Evolutionary conservation across 2,329 filamentous ascomycete species (phyloP), one percentile per base, ranked within the genome.

Genomic region (Stagonosporopsis vannaccii): DNA sequence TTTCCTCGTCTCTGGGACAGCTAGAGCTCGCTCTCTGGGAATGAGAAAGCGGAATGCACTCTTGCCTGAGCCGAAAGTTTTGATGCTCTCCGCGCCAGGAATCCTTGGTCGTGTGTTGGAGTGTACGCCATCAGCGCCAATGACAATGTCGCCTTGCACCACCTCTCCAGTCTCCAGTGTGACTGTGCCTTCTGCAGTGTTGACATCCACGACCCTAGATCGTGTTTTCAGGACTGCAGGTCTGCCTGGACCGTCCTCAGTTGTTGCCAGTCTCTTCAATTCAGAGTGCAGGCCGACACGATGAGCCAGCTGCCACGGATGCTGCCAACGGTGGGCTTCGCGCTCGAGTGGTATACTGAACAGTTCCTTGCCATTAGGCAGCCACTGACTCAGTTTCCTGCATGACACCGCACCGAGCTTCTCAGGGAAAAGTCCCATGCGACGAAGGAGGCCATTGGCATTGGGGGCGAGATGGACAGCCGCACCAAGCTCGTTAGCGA

Each of bases 391-490:
- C 19, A 76, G 15, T 58, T 71, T 52, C 51, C 36, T 40, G 43
- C 59, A 62, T 5, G 36, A 40, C 50, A 73, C 62, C 1, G 80
- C 77, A 2, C 79, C 79, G 37, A 75, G 75, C 0, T 69, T 67
- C 51, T 78, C 75, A 0, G 78, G 73, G 44, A 72, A 69, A 1
- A 83, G 60, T 0, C 81, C 80, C 44, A 82, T 69, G 28, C 78
- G 72, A 11, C 73, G 70, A 4, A 89, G 74, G 2, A 88, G 71
- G 0, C 84, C 83, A 68, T 87, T 86, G 2, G 81, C 76, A 63
- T 89, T 90, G 0, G 87, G 85, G 0, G 84, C 81, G 4, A 89
- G 68, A 63, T 88, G 85, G n/a, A 89, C 80, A 0, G 86, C 86
- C 3, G 86, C 85, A 0, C 86, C 86, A 1, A 79, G 73, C 69